A percentile compares a stretch with the other conserved stretches of the same genome.
Evolutionary conservation across 2,329 filamentous ascomycete species (phyloP).

Genomic region (Ophiostoma angusticollis): DNA sequence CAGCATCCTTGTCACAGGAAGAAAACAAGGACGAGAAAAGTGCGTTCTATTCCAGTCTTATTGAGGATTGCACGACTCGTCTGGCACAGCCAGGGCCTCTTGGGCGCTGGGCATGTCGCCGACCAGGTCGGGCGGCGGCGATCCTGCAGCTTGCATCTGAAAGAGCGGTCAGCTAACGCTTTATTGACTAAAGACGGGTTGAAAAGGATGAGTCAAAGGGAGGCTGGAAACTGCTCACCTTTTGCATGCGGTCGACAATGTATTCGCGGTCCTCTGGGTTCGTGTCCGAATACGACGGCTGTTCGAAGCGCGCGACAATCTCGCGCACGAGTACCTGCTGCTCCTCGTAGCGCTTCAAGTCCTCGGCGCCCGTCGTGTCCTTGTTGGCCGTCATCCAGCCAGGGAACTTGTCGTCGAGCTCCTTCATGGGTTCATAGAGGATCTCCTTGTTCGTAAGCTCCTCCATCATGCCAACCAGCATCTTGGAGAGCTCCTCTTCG

Average conservation of each 20-base stretch:
- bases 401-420: conserved; percentile 84
- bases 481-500: conserved; percentile 85
- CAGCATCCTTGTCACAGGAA: no score
- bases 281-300: conserved; percentile 65
- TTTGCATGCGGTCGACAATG: conserved; percentile 95
- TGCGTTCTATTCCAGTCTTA: no score
- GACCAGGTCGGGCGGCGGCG: conserved; percentile 79
- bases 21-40: no score
- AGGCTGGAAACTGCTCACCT: no score
- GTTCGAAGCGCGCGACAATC: conserved; percentile 83
- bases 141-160: conserved; percentile 94
- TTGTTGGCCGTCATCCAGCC: conserved; percentile 74
- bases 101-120: conserved; percentile 79
- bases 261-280: conserved; percentile 75
- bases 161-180: conserved; percentile 3
- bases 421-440: conserved; percentile 96
- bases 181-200: no score
- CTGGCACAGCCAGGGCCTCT: conserved; percentile 49
- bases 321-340: conserved; percentile 70
- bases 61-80: conserved; percentile 51
- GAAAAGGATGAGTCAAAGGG: background rate
- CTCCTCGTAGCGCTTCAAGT: conserved; percentile 66
- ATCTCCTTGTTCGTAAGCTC: conserved; percentile 98
- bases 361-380: conserved; percentile 51
- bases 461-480: conserved; percentile 98